Evolutionary conservation across 2,329 filamentous ascomycete species (phyloP).

Genomic region (Verticillium nubilum): DNA sequence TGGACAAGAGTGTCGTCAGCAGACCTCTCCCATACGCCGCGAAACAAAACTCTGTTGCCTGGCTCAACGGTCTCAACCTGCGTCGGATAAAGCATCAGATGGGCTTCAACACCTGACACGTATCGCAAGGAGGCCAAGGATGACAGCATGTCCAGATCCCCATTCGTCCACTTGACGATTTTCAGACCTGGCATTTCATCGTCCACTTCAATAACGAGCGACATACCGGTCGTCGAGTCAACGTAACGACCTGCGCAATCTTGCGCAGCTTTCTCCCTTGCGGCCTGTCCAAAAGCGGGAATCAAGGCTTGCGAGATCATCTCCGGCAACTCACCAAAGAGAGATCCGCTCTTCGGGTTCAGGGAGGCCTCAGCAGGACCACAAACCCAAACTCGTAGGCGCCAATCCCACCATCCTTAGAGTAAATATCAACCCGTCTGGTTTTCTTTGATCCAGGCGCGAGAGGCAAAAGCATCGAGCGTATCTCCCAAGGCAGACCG

Average conservation of each 20-base stretch:
- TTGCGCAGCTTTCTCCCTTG: conserved; percentile 11
- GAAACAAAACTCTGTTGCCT: not conserved
- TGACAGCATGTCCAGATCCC: conserved; percentile 1
- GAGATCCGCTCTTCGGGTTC: not conserved
- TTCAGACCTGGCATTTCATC: not conserved
- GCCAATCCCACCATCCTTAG: conserved; percentile 18
- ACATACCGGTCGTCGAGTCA: not conserved
- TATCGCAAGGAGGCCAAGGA: not conserved
- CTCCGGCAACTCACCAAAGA: conserved; percentile 9
- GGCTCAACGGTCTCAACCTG: not conserved
- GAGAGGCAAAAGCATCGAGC: conserved; percentile 9
- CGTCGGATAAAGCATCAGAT: not conserved
- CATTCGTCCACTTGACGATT: not conserved
- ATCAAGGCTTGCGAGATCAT: conserved; percentile 8
- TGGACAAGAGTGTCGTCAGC: not conserved
- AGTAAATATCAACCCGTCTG: conserved; percentile 21
- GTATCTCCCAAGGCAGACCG: conserved; percentile 16
- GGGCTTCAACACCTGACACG: not conserved
- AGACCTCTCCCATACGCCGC: not conserved
- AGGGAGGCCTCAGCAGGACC: conserved; percentile 18
- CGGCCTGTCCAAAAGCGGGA: conserved; percentile 16
- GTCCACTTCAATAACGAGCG: not conserved
- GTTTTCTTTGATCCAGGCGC: conserved; percentile 15
- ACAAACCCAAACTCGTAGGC: conserved; percentile 19
- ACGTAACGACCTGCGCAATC: conserved; percentile 12